Evolutionary conservation across 768 basidiomycete genomes (phyloP).

Genomic region (Serendipita indica): DNA sequence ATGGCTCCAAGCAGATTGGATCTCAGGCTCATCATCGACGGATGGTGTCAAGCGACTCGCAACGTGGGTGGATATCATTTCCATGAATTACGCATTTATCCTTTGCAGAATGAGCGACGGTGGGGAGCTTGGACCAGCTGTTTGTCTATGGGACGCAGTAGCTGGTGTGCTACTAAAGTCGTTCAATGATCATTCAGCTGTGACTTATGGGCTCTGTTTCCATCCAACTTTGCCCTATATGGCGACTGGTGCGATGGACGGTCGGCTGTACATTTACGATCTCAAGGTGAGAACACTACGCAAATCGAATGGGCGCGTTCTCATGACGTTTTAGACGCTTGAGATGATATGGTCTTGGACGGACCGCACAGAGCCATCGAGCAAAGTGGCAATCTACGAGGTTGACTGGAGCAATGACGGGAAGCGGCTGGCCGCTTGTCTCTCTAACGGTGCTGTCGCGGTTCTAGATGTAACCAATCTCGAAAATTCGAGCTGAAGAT

Average conservation of each 20-base stretch:
- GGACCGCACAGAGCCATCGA: not conserved
- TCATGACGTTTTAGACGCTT: not conserved
- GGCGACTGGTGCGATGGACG: not conserved
- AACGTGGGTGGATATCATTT: too few relatives aligned
- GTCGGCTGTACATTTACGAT: conserved; percentile 1
- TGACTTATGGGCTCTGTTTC: not conserved
- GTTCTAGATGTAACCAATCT: not conserved
- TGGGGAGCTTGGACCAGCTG: not conserved
- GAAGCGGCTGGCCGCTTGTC: not conserved
- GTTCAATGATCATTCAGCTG: not conserved
- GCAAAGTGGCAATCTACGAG: not conserved
- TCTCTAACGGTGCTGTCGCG: not conserved
- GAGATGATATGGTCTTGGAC: conserved; percentile 3
- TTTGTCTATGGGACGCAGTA: not conserved
- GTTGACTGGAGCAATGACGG: conserved; percentile 1
- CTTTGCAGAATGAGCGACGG: not conserved
- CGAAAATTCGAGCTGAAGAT: not conserved
- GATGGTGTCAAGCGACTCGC: too few relatives aligned
- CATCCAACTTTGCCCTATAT: not conserved
- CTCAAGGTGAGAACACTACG: not conserved
- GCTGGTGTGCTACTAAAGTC: not conserved
- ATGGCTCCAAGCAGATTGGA: too few relatives aligned
- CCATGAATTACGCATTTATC: not conserved
- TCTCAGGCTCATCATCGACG: too few relatives aligned
- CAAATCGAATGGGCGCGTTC: not conserved